Conservation (phyloP, 306 rosid genomes). For the Oxytropis ochrocephala region DNA sequence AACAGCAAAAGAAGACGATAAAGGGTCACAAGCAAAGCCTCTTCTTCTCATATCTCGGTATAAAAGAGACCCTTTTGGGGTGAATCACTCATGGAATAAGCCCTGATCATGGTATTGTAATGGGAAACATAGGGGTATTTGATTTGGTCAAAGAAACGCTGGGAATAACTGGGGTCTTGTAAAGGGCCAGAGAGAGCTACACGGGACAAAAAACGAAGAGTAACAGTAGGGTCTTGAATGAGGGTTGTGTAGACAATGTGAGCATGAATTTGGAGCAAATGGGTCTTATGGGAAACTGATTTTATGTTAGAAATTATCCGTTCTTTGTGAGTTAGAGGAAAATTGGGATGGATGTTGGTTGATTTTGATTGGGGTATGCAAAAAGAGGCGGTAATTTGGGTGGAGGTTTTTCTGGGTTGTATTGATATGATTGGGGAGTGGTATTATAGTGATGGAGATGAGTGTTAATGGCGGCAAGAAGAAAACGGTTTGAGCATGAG, state of each 20-base stretch:
- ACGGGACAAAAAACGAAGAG: constrained; percentile 54
- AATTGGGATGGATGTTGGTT: constrained; percentile 5
- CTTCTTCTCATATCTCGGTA: constrained; percentile 46
- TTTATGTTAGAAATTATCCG: constrained; percentile 40
- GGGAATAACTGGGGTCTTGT: constrained; percentile 46
- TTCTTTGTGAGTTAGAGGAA: constrained; percentile 17
- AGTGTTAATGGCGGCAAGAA: constrained; percentile 6
- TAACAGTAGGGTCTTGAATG: constrained; percentile 39
- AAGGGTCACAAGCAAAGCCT: constrained; percentile 41
- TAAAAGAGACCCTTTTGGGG: constrained; percentile 51
- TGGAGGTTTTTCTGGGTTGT: neutral
- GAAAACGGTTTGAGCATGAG: neutral
- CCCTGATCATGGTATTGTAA: constrained; percentile 65
- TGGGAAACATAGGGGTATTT: constrained; percentile 35
- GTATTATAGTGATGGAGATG: neutral
- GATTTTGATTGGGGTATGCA: constrained; percentile 8
- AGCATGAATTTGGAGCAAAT: constrained; percentile 78
- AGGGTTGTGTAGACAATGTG: constrained; percentile 41
- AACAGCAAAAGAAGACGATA: constrained; percentile 53
- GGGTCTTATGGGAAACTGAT: constrained; percentile 39
- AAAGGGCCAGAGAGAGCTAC: constrained; percentile 41
- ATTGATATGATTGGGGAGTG: neutral
- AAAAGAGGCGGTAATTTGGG: constrained; percentile 6
- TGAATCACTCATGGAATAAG: constrained; percentile 42
- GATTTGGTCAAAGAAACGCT: constrained; percentile 43